Base-by-base conservation (phyloP, 768 basidiomycete species). In the Lactarius deliciosus region DNA sequence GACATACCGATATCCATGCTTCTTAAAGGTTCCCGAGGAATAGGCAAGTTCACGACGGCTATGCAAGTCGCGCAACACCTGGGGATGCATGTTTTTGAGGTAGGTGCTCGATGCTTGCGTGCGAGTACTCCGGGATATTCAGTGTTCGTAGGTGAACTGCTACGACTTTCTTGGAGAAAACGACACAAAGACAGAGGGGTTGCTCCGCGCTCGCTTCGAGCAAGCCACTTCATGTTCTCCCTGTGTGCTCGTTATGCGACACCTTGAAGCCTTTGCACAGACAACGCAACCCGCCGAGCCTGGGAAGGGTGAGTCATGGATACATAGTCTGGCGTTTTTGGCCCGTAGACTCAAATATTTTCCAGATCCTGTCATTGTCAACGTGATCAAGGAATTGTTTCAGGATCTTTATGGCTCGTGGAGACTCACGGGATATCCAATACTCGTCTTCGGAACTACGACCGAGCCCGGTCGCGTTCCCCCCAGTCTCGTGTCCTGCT, bases 41-140 rank as follows among this genome's bases (percentile, higher is more conserved):
- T 81, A 1, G 96, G 97, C 2, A 98, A 98, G 78, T 85, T 85
- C 66, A 88, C 88, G 0, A 77, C 83, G 6, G 83, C 87, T 0
- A 74, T 75, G 7, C 79, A 77, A 76, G 84, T 88, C 15, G 84
- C 89, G 7, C 81, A 82, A 57, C 77, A 77, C 5, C 76, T 94
- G 2, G 94, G 93, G 15, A 81, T 95, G 64, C 93, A 94, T 75
- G 65, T 93, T 0, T 80, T 92, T 15, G 91, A 94, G 82, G 95
- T 91, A 68, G 63, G 73, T 56, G 2, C 55, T 60, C 34, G 5
- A 60, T 22, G 10, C 20, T 43, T 57, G 22, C 63, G 13, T 28
- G 59, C 16, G 57, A 62, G 40, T 60, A 55, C 45, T 60, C 45
- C 54, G 53, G 36, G 53, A 32, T 47, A 57, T 59, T 30, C 8